phyloP scores from a whole-genome alignment of 257 asterid species.

The Fraxinus anomala region DNA sequence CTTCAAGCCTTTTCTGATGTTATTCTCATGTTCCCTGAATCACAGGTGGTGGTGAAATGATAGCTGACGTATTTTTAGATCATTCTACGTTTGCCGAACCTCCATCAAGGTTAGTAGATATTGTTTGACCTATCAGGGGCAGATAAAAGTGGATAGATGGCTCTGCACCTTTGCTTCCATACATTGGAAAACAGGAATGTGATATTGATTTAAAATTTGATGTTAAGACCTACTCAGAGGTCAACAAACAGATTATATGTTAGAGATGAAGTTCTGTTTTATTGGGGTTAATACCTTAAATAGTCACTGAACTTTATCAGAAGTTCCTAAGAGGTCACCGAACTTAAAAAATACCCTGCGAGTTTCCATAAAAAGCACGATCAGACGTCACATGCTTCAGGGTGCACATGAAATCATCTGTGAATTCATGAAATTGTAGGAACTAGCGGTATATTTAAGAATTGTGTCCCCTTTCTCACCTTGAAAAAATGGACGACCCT shows the following conservation, averaged over 20 bases:
- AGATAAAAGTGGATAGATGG: conserved; percentile 3
- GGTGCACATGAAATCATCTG: background rate
- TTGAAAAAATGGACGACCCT: conserved; percentile 13
- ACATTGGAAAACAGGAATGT: conserved; percentile 4
- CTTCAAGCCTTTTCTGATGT: conserved; percentile 20
- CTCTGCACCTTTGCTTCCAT: conserved; percentile 11
- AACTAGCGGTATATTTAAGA: background rate
- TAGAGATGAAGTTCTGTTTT: background rate
- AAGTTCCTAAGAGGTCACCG: no score
- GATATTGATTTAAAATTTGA: conserved; percentile 5
- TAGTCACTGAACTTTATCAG: no score
- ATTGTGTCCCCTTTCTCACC: background rate
- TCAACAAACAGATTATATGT: background rate
- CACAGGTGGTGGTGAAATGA: conserved; percentile 99
- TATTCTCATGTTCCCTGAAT: conserved; percentile 26
- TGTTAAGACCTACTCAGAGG: conserved; percentile 9
- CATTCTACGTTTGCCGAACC: conserved; percentile 96
- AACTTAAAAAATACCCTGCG: no score
- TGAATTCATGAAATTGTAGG: background rate
- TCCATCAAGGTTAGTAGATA: conserved; percentile 75
- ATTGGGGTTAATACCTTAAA: no score
- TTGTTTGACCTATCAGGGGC: conserved; percentile 19
- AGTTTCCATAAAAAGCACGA: background rate
- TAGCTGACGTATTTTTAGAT: conserved; percentile 84
- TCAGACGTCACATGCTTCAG: background rate